phyloP scores from a whole-genome alignment of 371 early-diverging fungal species.

The Gilbertella persicaria region DNA sequence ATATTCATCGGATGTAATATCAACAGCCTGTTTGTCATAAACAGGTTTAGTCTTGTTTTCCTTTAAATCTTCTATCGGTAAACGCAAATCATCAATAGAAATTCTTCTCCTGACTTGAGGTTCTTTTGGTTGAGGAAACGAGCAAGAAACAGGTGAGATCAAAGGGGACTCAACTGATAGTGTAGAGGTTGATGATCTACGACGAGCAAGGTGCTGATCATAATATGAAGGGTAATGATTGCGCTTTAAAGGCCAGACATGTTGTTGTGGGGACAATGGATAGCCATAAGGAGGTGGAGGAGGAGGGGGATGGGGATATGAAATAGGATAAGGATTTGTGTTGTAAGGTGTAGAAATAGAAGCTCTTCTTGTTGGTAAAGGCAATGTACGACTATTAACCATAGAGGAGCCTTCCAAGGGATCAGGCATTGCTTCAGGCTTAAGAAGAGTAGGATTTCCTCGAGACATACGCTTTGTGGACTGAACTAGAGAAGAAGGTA shows the following conservation, averaged over 20 bases:
- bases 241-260: slow-evolving; percentile 21
- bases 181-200: slow-evolving; percentile 20
- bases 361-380: slow-evolving; percentile 11
- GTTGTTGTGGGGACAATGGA: background rate
- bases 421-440: background rate
- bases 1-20: slow-evolving; percentile 45
- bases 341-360: background rate
- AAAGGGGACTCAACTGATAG: slow-evolving; percentile 12
- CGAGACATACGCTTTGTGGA: too few species aligned
- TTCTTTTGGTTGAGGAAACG: slow-evolving; percentile 2
- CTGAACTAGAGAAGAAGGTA: too few species aligned
- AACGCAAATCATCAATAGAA: slow-evolving; percentile 25
- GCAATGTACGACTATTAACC: slow-evolving; percentile 13
- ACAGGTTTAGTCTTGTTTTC: background rate
- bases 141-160: slow-evolving; percentile 1
- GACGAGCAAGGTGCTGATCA: background rate
- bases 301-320: background rate
- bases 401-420: slow-evolving; percentile 11
- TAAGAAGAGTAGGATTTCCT: background rate
- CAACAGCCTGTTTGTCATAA: slow-evolving; percentile 13
- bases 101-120: slow-evolving; percentile 18
- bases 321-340: background rate
- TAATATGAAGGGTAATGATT: background rate
- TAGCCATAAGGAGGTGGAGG: background rate
- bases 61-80: slow-evolving; percentile 22